Base-by-base conservation (phyloP, 2,329 filamentous ascomycete species). In the Sclerotiophoma versabilis region DNA sequence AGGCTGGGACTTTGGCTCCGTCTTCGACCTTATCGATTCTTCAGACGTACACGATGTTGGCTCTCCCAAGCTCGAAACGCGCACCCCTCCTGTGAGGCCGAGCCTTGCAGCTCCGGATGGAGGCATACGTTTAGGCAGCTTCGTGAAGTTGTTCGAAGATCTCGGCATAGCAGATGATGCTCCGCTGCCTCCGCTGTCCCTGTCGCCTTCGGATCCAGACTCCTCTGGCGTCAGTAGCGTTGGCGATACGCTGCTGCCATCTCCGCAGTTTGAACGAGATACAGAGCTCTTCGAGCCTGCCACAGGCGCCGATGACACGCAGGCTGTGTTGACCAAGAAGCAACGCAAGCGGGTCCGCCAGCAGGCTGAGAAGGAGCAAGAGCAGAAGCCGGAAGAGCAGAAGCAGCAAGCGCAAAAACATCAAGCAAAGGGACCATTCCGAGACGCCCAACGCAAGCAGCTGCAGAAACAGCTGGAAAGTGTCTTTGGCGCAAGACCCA, bases 1-100 rank as follows among this genome's bases (percentile, higher is more conserved):
- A 49, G 69, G 75, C 36, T 81, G 79, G 79, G 77, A 79, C 64
- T 77, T 81, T 49, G 73, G 76, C 52, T 71, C 76, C n/a, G 77
- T 76, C 32, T 69, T 79, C 49, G 72, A 77, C 30, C 70, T 81
- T 30, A 72, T 79, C 60, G 68, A 67, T 30, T 56, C 53, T 12
- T 66, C 64, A 17, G 62, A 68, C 42, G 49, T 56, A 29, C 60
- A 65, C 32, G 48, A 67, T 36, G 50, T 64, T 22, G 57, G 57
- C 14, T 68, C 67, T 8, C 66, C 67, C 8, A 51, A 57, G 41
- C 57, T 65, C 27, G 30, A 54, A 30, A 49, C 54, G 44, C 58
- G 45, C 30, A 42, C 42, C 30, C 55, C 38, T 14, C 27, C 39
- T 8, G 27, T 42, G 32, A 34, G 38, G 38, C 37, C 55, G 15